These are phyloP conservation scores for Pythium vanterpoolii DNA, from an alignment of 352 stramenopile species.

Conservation along the genomic window DNA sequence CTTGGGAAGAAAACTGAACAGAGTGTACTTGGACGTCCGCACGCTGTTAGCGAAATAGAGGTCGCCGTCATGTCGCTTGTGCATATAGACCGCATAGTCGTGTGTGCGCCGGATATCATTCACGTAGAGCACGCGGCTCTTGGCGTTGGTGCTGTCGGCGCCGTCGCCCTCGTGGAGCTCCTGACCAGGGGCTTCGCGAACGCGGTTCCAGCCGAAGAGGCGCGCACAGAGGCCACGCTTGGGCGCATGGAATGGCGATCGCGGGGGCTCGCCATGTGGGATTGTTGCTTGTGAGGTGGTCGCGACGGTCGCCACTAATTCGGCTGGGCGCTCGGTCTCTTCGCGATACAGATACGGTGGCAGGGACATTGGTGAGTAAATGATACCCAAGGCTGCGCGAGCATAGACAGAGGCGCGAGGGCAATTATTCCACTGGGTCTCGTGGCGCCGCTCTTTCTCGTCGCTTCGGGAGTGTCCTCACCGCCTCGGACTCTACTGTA, in stretches of 20 bases:
- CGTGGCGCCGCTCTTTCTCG: neutral
- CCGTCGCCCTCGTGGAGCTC: slow-evolving; percentile 16
- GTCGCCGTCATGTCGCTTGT: slow-evolving; percentile 34
- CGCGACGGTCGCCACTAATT: slow-evolving; percentile 2
- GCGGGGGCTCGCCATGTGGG: neutral
- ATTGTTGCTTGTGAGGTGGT: neutral
- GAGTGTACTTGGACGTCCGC: slow-evolving; percentile 92
- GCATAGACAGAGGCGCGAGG: neutral
- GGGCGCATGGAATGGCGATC: neutral
- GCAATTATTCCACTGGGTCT: too few species aligned
- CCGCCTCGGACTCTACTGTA: neutral
- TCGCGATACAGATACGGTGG: slow-evolving; percentile 22
- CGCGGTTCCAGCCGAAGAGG: slow-evolving; percentile 31
- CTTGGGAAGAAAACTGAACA: slow-evolving; percentile 94
- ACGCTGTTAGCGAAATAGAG: slow-evolving; percentile 62
- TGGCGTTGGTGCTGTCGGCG: slow-evolving; percentile 22
- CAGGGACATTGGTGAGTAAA: slow-evolving; percentile 13
- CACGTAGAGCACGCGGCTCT: slow-evolving; percentile 67
- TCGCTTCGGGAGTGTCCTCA: neutral
- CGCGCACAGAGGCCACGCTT: slow-evolving; percentile 7
- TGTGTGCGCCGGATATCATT: slow-evolving; percentile 66
- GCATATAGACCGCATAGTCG: slow-evolving; percentile 52
- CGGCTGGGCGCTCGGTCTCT: slow-evolving; percentile 4
- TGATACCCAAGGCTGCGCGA: neutral
- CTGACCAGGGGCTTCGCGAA: slow-evolving; percentile 23